Base-by-base conservation (phyloP, 148 eudicot species). In the Agrostemma githago region DNA sequence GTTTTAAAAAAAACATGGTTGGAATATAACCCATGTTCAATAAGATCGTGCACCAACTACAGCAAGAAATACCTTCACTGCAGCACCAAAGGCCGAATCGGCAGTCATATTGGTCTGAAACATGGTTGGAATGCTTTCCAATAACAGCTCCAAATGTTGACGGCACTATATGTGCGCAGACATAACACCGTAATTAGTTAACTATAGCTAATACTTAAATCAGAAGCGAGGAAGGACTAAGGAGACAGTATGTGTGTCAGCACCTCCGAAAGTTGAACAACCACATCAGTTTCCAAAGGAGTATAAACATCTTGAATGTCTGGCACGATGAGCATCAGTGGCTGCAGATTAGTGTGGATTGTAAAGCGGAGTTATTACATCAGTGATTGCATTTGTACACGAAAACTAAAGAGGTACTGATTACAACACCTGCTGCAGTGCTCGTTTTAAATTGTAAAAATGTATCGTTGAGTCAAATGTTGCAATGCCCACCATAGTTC, bases 391-490 rank as follows among this genome's bases (percentile, higher is more conserved):
- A 51, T 51, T 51, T 15, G 16, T 51, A 51, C 63, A 60, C 11
- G 53, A 40, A 43, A 57, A 11, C 26, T 37, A 43, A 7, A 38
- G 53, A 20, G 58, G 37, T 42, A 62, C 20, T 57, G 53, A 51
- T 57, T 19, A 74, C 68, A 76, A 67, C 72, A 96, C 99, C 99
- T 96, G 99, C 85, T 92, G 97, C 61, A 85, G 77, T 76, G 92
- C 96, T 54, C 99, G 96, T 82, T 89, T 96, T 68, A 96, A 81
- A 80, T 96, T 92, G 86, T 96, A 96, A 78, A 96, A 96, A 80
- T 96, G 99, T 78, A 96, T 88, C 15, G 96, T 96, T 53, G 92
- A 90, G 79, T 96, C 99, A 86, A 87, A 96, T 71, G 99, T 96
- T 72, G 99, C 97, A 61, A 96, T 84, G 58, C 99, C 99, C 66